Base-by-base conservation (phyloP, 345 rosid species). In the Xanthoceras sorbifolium region DNA sequence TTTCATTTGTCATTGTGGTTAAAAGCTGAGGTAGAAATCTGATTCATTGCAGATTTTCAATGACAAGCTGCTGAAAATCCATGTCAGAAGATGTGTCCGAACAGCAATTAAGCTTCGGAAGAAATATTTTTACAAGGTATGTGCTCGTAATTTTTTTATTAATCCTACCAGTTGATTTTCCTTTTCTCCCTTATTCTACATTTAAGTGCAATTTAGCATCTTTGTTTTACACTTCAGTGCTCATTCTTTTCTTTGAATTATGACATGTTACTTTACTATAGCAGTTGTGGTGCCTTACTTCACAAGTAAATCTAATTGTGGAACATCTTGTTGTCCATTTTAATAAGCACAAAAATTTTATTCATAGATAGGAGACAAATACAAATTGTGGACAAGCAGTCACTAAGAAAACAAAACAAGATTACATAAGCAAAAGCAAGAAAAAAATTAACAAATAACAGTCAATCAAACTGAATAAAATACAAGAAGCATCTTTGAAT, bases 71-170 rank as follows among this genome's bases (percentile, higher is more conserved):
- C 89, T 92, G 66, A 91, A 85, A 79, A 86, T 94, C 76, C 88
- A 84, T 48, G 90, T 91, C 60, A 92, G 76, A 80, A 88, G 93
- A 75, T 94, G 97, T 52, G 55, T 92, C 70, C 81, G 85, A 60
- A 72, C 89, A 70, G 97, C 98, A 23, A 91, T 92, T 80, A 92
- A 89, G 85, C 90, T 91, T 67, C 91, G 97, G 73, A 92, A 91
- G 85, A 94, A 91, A 83, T 94, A 90, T 77, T 85, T 89, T 74
- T 86, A 85, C 85, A 92, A 92, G 97, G 98, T 92, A 77, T 48
- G 46, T 75, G 67, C 64, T 57, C 34, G 1, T 42, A 31, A 38
- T 46, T 52, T 22, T 46, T 44, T 42, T 73, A 25, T 28, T 3
- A 12, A 31, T 42, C 46, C 48, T 32, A 3, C 7, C 6, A 18